Evolutionary conservation across 129 eudicot species (phyloP).

Genomic region (Flaveria ramosissima): DNA sequence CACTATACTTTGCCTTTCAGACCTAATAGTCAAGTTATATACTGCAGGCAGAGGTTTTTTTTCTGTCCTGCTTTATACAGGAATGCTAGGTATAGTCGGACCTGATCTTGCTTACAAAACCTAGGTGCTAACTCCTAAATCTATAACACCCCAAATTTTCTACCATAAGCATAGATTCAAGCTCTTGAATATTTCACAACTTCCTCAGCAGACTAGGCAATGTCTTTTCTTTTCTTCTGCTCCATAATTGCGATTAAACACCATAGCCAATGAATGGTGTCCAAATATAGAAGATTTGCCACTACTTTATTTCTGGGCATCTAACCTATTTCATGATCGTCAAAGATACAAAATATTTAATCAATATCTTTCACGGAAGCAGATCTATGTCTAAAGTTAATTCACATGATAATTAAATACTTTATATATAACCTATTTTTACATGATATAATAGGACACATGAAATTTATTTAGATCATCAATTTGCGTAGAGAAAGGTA

Average conservation of each 20-base stretch:
- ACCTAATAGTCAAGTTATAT: slow-evolving; percentile 9
- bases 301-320: slow-evolving; percentile 6
- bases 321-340: background rate
- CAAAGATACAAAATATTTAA: background rate
- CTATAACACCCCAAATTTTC: background rate
- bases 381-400: background rate
- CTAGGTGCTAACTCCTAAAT: background rate
- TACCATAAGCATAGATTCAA: background rate
- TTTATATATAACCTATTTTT: background rate
- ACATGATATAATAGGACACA: background rate
- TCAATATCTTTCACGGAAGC: slow-evolving; percentile 4
- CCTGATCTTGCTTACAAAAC: background rate
- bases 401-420: background rate
- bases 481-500: background rate
- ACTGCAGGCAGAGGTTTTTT: background rate
- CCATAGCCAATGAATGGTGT: background rate
- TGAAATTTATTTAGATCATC: background rate
- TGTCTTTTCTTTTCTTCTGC: too few species aligned
- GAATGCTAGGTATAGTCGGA: background rate
- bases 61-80: background rate
- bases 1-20: background rate
- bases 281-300: background rate
- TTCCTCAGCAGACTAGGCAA: background rate
- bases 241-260: too few species aligned
- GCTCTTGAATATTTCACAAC: slow-evolving; percentile 2